phyloP scores from a whole-genome alignment of 495 filamentous ascomycete genomes.

The Penicillium parvum region DNA sequence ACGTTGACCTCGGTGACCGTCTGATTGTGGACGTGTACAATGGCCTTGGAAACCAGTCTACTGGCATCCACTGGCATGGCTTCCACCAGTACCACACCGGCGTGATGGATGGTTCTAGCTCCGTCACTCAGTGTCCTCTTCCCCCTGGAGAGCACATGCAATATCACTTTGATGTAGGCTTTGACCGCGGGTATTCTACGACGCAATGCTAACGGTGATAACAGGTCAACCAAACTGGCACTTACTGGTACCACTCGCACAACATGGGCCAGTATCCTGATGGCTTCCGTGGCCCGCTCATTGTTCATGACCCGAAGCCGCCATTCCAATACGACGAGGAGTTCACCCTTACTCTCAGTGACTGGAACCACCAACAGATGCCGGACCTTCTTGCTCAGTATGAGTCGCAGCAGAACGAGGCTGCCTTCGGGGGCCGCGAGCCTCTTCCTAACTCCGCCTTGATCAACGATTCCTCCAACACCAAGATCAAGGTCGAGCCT shows the following conservation, averaged over 20 bases:
- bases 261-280: constrained; percentile 71
- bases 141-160: constrained; percentile 52
- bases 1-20: constrained; percentile 65
- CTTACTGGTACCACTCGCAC: constrained; percentile 87
- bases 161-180: constrained; percentile 73
- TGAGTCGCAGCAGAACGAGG: constrained; percentile 49
- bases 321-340: constrained; percentile 71
- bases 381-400: constrained; percentile 49
- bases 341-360: constrained; percentile 56
- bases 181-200: constrained; percentile 19
- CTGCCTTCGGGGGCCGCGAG: constrained; percentile 43
- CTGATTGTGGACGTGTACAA: constrained; percentile 73
- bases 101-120: constrained; percentile 59
- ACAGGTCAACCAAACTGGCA: constrained; percentile 65
- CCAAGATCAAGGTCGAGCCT: constrained; percentile 42
- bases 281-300: constrained; percentile 67
- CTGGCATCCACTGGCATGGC: constrained; percentile 68
- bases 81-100: constrained; percentile 58
- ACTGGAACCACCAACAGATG: constrained; percentile 65
- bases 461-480: constrained; percentile 59
- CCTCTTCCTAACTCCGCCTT: constrained; percentile 63
- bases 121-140: constrained; percentile 66
- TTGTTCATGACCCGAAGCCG: constrained; percentile 64
- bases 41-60: constrained; percentile 66
- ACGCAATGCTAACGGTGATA: constrained; percentile 25